Evolutionary conservation across 2,329 filamentous ascomycete species (phyloP).

Genomic region (Penicillium rolfsii): DNA sequence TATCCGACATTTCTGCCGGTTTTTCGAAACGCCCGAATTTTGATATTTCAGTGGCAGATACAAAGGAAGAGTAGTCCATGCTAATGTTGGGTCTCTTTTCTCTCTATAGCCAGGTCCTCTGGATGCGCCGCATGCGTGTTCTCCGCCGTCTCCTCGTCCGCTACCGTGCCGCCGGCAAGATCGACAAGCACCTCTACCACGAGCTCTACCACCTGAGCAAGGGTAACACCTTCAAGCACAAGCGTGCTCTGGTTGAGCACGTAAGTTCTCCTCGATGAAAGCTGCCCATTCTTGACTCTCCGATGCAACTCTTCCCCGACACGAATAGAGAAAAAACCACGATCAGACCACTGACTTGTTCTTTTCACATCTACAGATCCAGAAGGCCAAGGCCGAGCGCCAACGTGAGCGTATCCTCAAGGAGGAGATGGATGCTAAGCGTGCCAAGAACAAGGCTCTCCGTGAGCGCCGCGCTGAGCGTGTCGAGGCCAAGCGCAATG

Average conservation of each 20-base stretch:
- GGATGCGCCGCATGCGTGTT: conserved; percentile 99
- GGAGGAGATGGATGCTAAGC: conserved; percentile 99
- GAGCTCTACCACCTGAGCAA: conserved; percentile 99
- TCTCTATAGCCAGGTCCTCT: conserved; percentile 80
- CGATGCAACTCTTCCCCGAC: background rate
- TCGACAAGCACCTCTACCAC: conserved; percentile 99
- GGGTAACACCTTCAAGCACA: conserved; percentile 99
- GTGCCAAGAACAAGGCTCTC: conserved; percentile 99
- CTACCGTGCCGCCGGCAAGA: conserved; percentile 99
- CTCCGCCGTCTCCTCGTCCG: conserved; percentile 99
- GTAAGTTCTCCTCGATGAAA: conserved; percentile 62
- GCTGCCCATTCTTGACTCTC: background rate
- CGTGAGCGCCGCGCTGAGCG: conserved; percentile 98
- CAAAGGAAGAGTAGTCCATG: conserved; percentile 3
- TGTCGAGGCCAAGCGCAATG: conserved; percentile 85
- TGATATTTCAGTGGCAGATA: background rate
- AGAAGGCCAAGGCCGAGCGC: conserved; percentile 99
- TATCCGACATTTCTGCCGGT: background rate
- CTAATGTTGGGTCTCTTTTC: conserved; percentile 26
- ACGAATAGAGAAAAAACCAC: background rate
- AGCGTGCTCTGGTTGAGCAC: conserved; percentile 99
- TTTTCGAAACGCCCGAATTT: background rate
- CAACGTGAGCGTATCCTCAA: conserved; percentile 91
- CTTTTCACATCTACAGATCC: conserved; percentile 68
- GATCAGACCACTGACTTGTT: conserved; percentile 22